Conservation (phyloP, 2,329 filamentous ascomycete species). For the Botrytis deweyae region DNA sequence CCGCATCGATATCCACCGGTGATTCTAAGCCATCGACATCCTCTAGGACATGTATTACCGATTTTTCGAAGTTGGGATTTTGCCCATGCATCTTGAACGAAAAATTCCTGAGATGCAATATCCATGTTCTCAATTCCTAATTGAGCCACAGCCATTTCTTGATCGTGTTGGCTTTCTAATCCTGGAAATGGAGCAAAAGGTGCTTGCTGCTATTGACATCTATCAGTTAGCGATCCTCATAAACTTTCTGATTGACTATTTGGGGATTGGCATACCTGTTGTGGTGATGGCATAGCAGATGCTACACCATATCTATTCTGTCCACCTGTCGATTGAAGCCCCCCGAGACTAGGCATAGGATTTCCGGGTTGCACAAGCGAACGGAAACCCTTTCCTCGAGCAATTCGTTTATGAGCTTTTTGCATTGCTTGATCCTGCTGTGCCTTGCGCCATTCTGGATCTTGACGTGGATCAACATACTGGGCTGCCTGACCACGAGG, state of each 20-base stretch:
- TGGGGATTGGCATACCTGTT: not conserved
- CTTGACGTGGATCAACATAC: not conserved
- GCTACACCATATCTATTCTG: not conserved
- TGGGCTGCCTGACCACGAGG: not conserved
- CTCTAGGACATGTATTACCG: not conserved
- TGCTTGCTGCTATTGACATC: not conserved
- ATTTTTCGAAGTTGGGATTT: slow-evolving; percentile 2
- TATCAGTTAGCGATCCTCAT: not conserved
- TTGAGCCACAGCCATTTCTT: not conserved
- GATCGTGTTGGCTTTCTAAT: not conserved
- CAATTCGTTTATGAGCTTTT: not conserved
- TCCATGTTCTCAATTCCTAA: not conserved
- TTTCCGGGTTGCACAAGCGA: not conserved
- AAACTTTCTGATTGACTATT: not conserved
- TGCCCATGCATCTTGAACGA: not conserved
- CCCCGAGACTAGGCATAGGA: not conserved
- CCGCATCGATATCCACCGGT: slow-evolving; percentile 3
- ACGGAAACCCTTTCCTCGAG: not conserved
- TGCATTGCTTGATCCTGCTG: not conserved
- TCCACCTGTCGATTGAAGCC: not conserved
- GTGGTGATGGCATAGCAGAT: not conserved
- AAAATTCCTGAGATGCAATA: not conserved
- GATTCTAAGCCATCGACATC: not conserved
- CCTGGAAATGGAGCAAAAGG: not conserved
- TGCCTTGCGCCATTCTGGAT: not conserved